Evolutionary conservation across 495 filamentous ascomycete genomes (phyloP), one percentile per base, ranked within the genome.

Genomic region (Talaromyces borbonicus): DNA sequence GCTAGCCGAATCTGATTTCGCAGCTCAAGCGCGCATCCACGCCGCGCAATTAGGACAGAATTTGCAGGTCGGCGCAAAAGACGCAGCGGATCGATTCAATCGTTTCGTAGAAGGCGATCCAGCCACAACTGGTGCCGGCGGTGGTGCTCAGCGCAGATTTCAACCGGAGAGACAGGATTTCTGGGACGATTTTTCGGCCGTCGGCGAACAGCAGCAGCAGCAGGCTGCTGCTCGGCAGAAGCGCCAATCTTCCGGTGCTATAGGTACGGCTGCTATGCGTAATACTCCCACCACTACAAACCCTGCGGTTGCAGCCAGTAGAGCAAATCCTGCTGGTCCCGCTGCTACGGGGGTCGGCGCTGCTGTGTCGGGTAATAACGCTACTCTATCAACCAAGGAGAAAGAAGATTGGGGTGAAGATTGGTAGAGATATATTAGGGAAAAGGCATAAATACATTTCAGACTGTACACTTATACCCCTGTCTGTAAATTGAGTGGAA

Each of bases 1-100:
- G 84, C 65, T 95, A 31, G 79, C 81, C 3, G 85, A 95, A 60
- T 82, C 87, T n/a, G 93, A 97, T 44, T 70, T 97, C 43, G 82
- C 89, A 15, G 77, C 83, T 9, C 83, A 90, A 65, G 90, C 90
- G 19, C 80, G 85, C 43, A 50, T 71, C 19, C 78, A 84, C 2
- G 92, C 85, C 12, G 68, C 73, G 2, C 70, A 73, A 23, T 72
- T 84, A 20, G 84, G 83, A 16, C 78, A 79, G 50, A 74, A 68
- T 37, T 58, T 83, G 15, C 77, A 83, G 55, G 64, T 72, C 11
- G 82, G 85, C 8, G 79, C 81, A 12, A 77, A 79, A 52, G 80
- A 71, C 22, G 85, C 87, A 1, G 79, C 81, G 33, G 84, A 90
- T 7, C 74, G 80, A 23, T 82, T 97, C 64, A 83, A 70, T 55